Base-by-base conservation (phyloP, 1,284 basidiomycete genomes). In the Papiliotrema fonsecae region DNA sequence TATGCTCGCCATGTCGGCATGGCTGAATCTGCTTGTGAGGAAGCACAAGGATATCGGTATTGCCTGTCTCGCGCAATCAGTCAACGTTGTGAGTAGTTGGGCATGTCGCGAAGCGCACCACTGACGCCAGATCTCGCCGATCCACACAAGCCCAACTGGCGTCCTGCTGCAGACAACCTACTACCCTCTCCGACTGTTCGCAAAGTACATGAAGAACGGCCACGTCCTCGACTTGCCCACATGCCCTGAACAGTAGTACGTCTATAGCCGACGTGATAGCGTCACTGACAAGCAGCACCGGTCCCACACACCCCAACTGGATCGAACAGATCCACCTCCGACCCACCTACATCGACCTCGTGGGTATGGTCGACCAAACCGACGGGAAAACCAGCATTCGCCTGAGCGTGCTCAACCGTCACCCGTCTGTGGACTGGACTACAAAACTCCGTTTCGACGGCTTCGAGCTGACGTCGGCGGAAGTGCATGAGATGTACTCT, bases 1-100 rank as follows among this genome's bases (percentile, higher is more conserved):
- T 62, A 81, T 81, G 42, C 75, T 84, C 1, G 81, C 79, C 55
- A 73, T 73, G 61, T 78, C 78, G 4, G 76, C 80, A 1, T 85
- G 82, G 82, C 68, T 85, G 52, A 82, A 83, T 62, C 76, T 83
- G 14, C 80, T 84, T 50, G 77, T 84, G 14, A 74, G 82, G 18
- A 81, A 84, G 50, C 77, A 78, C 6, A 78, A 81, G 56, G 72
- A 81, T 21, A 78, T 83, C 39, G 78, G 78, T 45, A 81, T 83
- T 45, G 82, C 82, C 0, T 83, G 82, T 58, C 77, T 83, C 41
- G 82, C 82, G 1, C 82, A 85, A 74, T 78, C 69, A 27, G 78
- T 66, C 55, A 71, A 69, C 44, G 69, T 69, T 2, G 66, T 68
- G 42, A 54, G 64, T 65, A 1, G 19, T 1, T 6, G 13, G 9